phyloP scores from a whole-genome alignment of 768 basidiomycete species.

The Collybiopsis luxurians region DNA sequence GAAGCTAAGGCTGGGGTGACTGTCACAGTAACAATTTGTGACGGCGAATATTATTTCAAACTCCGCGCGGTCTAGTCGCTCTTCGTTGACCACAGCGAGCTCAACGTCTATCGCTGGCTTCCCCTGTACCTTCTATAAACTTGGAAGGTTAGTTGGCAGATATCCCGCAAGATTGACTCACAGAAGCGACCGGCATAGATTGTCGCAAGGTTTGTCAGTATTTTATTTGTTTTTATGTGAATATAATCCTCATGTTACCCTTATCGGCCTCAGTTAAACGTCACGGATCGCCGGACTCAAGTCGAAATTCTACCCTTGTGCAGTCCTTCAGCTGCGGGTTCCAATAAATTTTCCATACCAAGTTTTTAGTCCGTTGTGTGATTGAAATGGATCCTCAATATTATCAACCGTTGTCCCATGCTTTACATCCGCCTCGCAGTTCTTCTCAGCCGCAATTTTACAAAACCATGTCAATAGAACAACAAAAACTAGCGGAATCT shows the following conservation, averaged over 20 bases:
- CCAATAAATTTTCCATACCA: neutral
- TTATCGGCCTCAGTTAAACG: constrained; percentile 9
- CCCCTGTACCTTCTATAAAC: too few species aligned
- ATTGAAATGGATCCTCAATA: constrained; percentile 63
- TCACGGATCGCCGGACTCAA: constrained; percentile 2
- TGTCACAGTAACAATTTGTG: too few species aligned
- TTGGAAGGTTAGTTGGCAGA: neutral
- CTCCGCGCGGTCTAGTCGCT: neutral
- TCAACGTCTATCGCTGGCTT: neutral
- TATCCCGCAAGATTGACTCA: neutral
- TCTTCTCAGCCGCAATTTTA: constrained; percentile 4
- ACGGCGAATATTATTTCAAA: neutral
- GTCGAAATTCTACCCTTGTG: neutral
- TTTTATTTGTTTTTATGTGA: constrained; percentile 6
- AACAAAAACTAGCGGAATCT: constrained; percentile 59
- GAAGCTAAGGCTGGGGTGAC: too few species aligned
- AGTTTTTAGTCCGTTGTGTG: neutral
- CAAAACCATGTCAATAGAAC: constrained; percentile 37
- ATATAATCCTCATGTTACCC: constrained; percentile 8
- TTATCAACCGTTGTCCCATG: constrained; percentile 80
- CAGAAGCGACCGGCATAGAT: neutral
- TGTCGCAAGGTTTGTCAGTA: neutral
- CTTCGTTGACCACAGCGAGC: neutral
- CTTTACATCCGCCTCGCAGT: constrained; percentile 55
- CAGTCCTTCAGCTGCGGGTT: neutral